Base-by-base conservation (phyloP, 768 basidiomycete genomes). In the Gelatoporia subvermispora region DNA sequence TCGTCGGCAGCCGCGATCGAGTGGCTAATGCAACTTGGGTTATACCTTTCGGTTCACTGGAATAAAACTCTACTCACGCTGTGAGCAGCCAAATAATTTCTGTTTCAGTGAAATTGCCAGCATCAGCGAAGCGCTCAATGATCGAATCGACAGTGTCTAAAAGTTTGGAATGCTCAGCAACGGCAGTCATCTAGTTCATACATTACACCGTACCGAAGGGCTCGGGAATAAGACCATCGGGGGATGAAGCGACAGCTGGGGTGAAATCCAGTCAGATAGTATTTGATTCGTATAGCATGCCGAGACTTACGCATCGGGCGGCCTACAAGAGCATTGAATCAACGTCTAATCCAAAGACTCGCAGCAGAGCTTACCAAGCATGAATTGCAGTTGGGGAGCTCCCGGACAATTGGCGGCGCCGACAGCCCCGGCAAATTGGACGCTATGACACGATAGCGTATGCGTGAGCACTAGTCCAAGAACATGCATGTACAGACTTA, bases 391-490 rank as follows among this genome's bases (percentile, higher is more conserved):
- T 17, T 65, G 67, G 8, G 74, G 74, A n/a, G 71, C 71, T 54
- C 74, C 74, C 3, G 68, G 65, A 50, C 74, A 76, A 45, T 73
- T 74, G 35, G 60, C 56, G 13, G 71, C 59, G 42, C 68, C 70
- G 31, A 73, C 69, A 2, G 74, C 73, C 18, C 49, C 72, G n/a
- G 75, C 75, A 50, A 77, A 72, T 49, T 74, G 71, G 41, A 78
- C 72, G 57, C 57, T 57, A 20, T 20, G 7, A 31, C 13, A 13
- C 13, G 17, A 58, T 37, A 56, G 8, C 16, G 16, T 18, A 0
- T 25, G n/a, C n/a, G n/a, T 8, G 21, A 3, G 20, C 16, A 18
- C 5, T 16, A 1, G 2, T 28, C 2, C 21, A 2, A 4, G n/a
- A 13, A 1, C 15, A 3, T 31, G 24, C 24, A 34, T 8, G 13